Conservation (phyloP, 1,284 basidiomycete species). For the Rhodotorula mucilaginosa region DNA sequence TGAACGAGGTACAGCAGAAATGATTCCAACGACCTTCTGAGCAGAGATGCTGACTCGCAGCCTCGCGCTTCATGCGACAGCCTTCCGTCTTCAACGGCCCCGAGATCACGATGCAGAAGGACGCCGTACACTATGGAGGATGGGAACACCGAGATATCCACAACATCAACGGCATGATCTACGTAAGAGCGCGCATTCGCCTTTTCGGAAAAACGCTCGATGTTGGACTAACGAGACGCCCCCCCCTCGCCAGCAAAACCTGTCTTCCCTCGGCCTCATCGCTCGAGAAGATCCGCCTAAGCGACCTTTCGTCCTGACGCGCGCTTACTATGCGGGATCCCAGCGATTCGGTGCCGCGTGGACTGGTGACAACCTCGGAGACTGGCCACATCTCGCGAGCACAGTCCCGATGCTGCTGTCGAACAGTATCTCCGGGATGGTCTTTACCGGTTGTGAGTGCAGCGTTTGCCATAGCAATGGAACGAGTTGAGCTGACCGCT, state of each 20-base stretch:
- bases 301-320: constrained; percentile 91
- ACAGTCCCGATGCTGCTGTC: constrained; percentile 92
- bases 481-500: neutral
- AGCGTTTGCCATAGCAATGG: neutral
- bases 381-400: constrained; percentile 94
- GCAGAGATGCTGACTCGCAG: neutral
- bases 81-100: constrained; percentile 97
- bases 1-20: constrained; percentile 75
- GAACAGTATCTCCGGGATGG: constrained; percentile 89
- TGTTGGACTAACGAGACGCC: neutral
- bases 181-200: constrained; percentile 34
- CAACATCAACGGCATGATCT: constrained; percentile 78
- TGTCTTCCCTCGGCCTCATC: constrained; percentile 77
- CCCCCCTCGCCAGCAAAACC: constrained; percentile 62
- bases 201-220: too few relatives aligned
- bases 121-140: constrained; percentile 83
- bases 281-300: constrained; percentile 70
- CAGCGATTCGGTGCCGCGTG: constrained; percentile 96
- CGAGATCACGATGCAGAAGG: constrained; percentile 95
- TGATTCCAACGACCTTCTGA: neutral
- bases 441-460: constrained; percentile 78
- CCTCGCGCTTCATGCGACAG: constrained; percentile 51
- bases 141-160: constrained; percentile 98
- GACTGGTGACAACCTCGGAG: constrained; percentile 97
- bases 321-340: constrained; percentile 91